A percentile compares a stretch with the other conserved stretches of the same genome.
These are phyloP conservation scores for Thamnidium elegans DNA, from an alignment of 192 early-diverging fungal genomes.

Conservation along the genomic window DNA sequence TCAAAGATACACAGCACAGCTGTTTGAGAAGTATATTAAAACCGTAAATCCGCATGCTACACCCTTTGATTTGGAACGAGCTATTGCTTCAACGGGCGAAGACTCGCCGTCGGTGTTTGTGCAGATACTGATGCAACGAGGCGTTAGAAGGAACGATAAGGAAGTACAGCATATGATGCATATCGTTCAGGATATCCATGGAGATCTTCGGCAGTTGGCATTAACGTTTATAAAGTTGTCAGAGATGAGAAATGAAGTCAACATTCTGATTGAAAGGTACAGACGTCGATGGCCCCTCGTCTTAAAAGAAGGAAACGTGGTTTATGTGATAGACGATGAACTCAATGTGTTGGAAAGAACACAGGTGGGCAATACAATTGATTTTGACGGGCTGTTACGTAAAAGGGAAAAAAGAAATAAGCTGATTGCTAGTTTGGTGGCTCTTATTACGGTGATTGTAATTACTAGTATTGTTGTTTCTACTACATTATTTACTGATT, in stretches of 20 bases:
- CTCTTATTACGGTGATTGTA: not conserved
- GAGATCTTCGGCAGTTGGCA: not conserved
- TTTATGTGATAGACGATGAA: constrained; percentile 6
- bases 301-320: not conserved
- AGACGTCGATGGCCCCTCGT: not conserved
- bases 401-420: constrained; percentile 1
- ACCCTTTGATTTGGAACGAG: not conserved
- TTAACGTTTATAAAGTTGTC: not conserved
- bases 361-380: not conserved
- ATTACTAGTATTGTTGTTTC: not conserved
- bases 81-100: not conserved
- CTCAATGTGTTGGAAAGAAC: constrained; percentile 4
- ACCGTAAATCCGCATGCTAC: not conserved
- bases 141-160: not conserved
- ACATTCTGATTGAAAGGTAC: not conserved
- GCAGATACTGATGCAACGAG: constrained; percentile 5
- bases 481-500: too few relatives aligned
- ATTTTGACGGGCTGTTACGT: not conserved
- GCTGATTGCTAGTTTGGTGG: not conserved
- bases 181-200: constrained; percentile 8
- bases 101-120: constrained; percentile 4
- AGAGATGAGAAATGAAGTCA: not conserved
- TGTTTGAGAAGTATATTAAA: not conserved
- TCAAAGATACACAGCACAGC: not conserved
- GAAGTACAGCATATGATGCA: not conserved